Conservation (phyloP, 495 filamentous ascomycete species). For the Hypoxylon subgilvum region DNA sequence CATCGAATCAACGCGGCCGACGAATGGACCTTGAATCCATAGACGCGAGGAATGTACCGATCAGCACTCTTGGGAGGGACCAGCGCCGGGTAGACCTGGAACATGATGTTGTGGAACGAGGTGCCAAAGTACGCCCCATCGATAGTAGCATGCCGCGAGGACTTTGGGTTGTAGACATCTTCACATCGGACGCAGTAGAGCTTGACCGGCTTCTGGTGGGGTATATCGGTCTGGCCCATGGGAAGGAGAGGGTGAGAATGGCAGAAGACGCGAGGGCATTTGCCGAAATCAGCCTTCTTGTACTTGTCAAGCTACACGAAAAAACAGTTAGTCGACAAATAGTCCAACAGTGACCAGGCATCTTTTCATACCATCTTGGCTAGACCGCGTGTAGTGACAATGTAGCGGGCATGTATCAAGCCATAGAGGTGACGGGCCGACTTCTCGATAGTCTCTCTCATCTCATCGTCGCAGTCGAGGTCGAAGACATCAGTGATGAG, state of each 20-base stretch:
- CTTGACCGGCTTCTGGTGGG: slow-evolving; percentile 85
- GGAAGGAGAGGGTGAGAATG: slow-evolving; percentile 89
- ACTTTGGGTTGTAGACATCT: slow-evolving; percentile 99
- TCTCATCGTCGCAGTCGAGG: slow-evolving; percentile 96
- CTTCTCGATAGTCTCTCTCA: slow-evolving; percentile 97
- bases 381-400: slow-evolving; percentile 91
- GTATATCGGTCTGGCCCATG: slow-evolving; percentile 87
- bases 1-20: slow-evolving; percentile 85
- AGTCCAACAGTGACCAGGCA: background rate
- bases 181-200: slow-evolving; percentile 97
- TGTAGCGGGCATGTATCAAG: slow-evolving; percentile 94
- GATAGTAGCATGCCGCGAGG: slow-evolving; percentile 89
- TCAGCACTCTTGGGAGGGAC: slow-evolving; percentile 83
- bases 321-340: background rate
- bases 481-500: slow-evolving; percentile 99
- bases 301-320: slow-evolving; percentile 91
- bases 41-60: slow-evolving; percentile 86
- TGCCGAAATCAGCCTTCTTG: slow-evolving; percentile 97
- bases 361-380: slow-evolving; percentile 83
- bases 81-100: slow-evolving; percentile 93
- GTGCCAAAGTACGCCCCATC: slow-evolving; percentile 98
- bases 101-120: slow-evolving; percentile 97
- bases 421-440: slow-evolving; percentile 96
- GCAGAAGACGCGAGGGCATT: slow-evolving; percentile 95
- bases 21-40: slow-evolving; percentile 94